Conservation (phyloP, 805 yeast genomes). For the Pichia pseudocactophila region DNA sequence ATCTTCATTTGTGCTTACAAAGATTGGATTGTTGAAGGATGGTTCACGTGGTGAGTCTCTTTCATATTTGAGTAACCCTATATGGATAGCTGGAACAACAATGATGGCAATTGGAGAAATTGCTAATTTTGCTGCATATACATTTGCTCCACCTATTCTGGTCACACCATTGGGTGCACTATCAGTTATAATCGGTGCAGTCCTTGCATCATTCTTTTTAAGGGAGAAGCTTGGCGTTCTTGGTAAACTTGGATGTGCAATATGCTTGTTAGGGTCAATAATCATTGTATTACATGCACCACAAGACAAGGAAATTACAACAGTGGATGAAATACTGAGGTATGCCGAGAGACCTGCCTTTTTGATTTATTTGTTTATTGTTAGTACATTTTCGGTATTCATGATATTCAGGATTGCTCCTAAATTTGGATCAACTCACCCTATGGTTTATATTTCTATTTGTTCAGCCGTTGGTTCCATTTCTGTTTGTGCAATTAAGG, state of each 20-base stretch:
- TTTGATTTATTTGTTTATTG: slow-evolving; percentile 52
- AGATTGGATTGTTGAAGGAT: slow-evolving; percentile 66
- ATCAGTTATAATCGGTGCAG: slow-evolving; percentile 86
- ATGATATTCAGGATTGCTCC: slow-evolving; percentile 85
- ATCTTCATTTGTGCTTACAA: slow-evolving; percentile 80
- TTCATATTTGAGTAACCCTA: slow-evolving; percentile 72
- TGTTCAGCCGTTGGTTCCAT: slow-evolving; percentile 88
- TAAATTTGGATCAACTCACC: slow-evolving; percentile 65
- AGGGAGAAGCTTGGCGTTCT: slow-evolving; percentile 81
- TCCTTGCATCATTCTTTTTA: slow-evolving; percentile 73
- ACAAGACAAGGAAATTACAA: slow-evolving; percentile 79
- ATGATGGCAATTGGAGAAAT: slow-evolving; percentile 89
- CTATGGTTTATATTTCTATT: slow-evolving; percentile 82
- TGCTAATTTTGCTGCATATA: slow-evolving; percentile 90
- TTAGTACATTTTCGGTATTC: slow-evolving; percentile 58
- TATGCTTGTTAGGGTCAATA: slow-evolving; percentile 79
- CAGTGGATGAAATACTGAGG: slow-evolving; percentile 78
- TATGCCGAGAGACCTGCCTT: slow-evolving; percentile 78
- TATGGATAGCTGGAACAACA: slow-evolving; percentile 91
- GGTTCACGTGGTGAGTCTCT: slow-evolving; percentile 66
- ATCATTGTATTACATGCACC: slow-evolving; percentile 89
- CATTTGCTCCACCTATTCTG: slow-evolving; percentile 88
- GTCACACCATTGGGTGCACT: slow-evolving; percentile 91
- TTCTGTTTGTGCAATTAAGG: slow-evolving; percentile 86
- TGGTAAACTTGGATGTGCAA: slow-evolving; percentile 90